Percentiles rank a stretch among this genome's conserved stretches.
Conservation (phyloP, 345 rosid genomes). For the Ceriops decandra region DNA sequence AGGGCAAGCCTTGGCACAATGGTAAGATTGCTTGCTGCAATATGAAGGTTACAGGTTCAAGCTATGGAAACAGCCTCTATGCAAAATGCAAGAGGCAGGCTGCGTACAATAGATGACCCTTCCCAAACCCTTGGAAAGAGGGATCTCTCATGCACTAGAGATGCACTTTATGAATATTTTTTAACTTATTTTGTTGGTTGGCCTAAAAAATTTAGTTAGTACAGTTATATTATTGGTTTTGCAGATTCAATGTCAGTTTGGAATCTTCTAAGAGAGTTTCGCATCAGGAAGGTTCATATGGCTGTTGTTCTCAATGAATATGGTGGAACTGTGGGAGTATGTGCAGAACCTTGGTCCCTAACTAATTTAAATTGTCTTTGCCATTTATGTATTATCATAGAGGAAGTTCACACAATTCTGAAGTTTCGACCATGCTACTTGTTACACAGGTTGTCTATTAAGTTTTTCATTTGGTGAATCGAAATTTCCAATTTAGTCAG, state of each 20-base stretch:
- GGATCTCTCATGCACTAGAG: too few relatives aligned
- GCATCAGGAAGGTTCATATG: constrained; percentile 98
- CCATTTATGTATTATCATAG: not conserved
- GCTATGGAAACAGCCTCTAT: too few relatives aligned
- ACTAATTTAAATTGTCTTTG: constrained; percentile 2
- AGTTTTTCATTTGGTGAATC: not conserved
- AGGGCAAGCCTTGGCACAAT: too few relatives aligned
- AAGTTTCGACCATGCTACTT: not conserved
- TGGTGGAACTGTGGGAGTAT: constrained; percentile 98
- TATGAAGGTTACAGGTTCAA: too few relatives aligned
- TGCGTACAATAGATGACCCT: too few relatives aligned
- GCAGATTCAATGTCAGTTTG: constrained; percentile 99
- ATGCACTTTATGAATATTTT: too few relatives aligned
- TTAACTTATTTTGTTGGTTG: too few relatives aligned
- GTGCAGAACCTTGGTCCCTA: constrained; percentile 25
- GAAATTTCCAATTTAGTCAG: not conserved
- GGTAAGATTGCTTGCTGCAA: too few relatives aligned
- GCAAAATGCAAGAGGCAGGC: too few relatives aligned
- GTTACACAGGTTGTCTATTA: not conserved
- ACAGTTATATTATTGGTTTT: constrained; percentile 20
- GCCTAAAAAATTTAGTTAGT: not conserved
- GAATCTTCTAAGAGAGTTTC: constrained; percentile 98
- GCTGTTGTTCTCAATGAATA: constrained; percentile 97
- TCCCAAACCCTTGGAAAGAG: too few relatives aligned
- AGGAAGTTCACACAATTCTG: not conserved